These are phyloP conservation scores for Meyerozyma smithsonii DNA, from an alignment of 1,139 yeast genomes.

Conservation along the genomic window DNA sequence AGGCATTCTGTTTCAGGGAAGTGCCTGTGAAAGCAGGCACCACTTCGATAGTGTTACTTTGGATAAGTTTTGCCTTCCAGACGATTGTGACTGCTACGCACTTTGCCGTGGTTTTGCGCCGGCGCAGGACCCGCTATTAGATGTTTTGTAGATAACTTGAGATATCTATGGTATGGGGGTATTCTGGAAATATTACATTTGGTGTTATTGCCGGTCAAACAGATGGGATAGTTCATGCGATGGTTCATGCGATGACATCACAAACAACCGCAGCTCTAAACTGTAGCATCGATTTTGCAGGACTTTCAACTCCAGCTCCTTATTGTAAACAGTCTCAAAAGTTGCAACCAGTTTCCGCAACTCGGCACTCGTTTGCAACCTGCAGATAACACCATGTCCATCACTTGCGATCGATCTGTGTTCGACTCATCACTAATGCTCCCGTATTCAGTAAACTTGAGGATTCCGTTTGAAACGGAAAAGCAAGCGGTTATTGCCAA, in stretches of 20 bases:
- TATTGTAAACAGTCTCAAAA: too few relatives aligned
- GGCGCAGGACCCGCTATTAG: background rate
- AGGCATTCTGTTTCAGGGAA: background rate
- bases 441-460: constrained; percentile 14
- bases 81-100: background rate
- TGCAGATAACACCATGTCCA: background rate
- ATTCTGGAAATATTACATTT: too few relatives aligned
- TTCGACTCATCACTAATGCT: background rate
- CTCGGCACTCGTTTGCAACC: background rate
- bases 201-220: too few relatives aligned
- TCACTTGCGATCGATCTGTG: background rate
- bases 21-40: background rate
- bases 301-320: too few relatives aligned
- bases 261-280: too few relatives aligned
- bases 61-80: background rate
- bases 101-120: background rate
- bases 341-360: too few relatives aligned
- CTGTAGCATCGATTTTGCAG: too few relatives aligned
- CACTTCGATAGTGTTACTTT: background rate
- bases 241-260: too few relatives aligned
- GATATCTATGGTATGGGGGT: too few relatives aligned
- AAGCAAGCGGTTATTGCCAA: constrained; percentile 63
- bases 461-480: constrained; percentile 58
- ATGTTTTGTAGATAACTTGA: too few relatives aligned
- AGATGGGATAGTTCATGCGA: too few relatives aligned